Base-by-base conservation (phyloP, 192 early-diverging fungal genomes). In the Coemansia erecta region DNA sequence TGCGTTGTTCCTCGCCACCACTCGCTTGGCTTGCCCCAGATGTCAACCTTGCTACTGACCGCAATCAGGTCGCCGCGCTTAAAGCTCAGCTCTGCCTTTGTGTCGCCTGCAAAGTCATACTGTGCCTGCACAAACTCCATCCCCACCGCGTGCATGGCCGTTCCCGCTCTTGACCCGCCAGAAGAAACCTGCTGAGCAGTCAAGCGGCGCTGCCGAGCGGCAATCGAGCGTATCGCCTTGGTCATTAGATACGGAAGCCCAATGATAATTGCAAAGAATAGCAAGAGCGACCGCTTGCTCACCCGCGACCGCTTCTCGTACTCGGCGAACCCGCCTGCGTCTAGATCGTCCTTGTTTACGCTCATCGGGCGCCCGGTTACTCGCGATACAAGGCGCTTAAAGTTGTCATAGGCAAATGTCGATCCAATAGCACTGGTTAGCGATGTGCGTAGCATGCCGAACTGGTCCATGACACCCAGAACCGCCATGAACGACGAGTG, bases 401-500 rank as follows among this genome's bases (percentile, higher is more conserved):
- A 70, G 57, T 84, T 82, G 45, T 89, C 83, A 69, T 87, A 82
- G 9, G 95, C 66, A 43, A 91, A 86, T 61, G 94, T 85, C 2
- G 92, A 77, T 15, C 90, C 89, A 15, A 99, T 78, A 4, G 92
- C 82, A 58, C 92, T 88, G 11, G 93, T 88, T 2, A 99, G 81
- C 47, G 94, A 94, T 31, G 71, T 84, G 24, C 91, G 84, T 19
- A 99, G 68, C 71, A 92, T 83, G n/a, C 94, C 92, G 60, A 99
- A 91, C 73, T 99, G 97, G 60, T 99, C 97, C 42, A 92, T 93
- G n/a, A 99, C 93, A 33, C 94, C 97, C 15, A 98, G 87, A 85
- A 98, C 94, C 14, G 94, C 92, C 91, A 95, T 90, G 55, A 92
- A 91, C 9, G 83, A 89, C 10, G 90, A 91, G 68, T 95, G 91